Percentiles rank a stretch among this genome's conserved stretches.
Conservation (phyloP, 306 rosid species). For the Lotus japonicus region DNA sequence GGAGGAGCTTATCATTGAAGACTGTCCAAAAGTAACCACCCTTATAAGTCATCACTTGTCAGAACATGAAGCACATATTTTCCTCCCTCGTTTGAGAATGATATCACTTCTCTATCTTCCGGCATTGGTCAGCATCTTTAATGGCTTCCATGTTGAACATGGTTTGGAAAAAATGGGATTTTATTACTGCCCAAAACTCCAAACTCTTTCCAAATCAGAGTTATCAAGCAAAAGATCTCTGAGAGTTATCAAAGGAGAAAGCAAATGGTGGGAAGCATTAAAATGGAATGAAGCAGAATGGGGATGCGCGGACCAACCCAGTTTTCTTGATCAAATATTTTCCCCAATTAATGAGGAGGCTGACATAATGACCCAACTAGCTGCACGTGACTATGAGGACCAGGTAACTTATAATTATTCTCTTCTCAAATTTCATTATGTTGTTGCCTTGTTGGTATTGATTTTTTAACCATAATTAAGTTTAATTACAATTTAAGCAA, state of each 20-base stretch:
- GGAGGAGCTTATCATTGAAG: background rate
- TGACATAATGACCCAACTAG: background rate
- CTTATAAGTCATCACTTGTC: background rate
- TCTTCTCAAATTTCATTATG: too few species aligned
- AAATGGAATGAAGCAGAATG: background rate
- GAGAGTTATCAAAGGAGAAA: slow-evolving; percentile 5
- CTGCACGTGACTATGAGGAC: background rate
- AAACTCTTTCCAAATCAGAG: background rate
- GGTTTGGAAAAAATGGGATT: background rate
- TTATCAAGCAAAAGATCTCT: background rate
- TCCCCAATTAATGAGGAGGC: background rate
- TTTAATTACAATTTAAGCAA: too few species aligned
- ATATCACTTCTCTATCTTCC: background rate
- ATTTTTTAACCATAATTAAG: too few species aligned
- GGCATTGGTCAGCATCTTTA: slow-evolving; percentile 2
- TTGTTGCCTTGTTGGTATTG: too few species aligned
- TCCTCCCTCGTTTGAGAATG: background rate
- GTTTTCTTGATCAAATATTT: background rate
- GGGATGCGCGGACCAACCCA: background rate
- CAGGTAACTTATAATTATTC: background rate
- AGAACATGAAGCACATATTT: accelerated
- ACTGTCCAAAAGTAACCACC: slow-evolving; percentile 18
- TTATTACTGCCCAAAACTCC: slow-evolving; percentile 19
- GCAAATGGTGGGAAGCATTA: slow-evolving; percentile 9
- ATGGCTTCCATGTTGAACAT: background rate